Percentiles rank a stretch among this genome's conserved stretches.
Conservation (phyloP, 331 rosid genomes). For the Spiraea crenata region DNA sequence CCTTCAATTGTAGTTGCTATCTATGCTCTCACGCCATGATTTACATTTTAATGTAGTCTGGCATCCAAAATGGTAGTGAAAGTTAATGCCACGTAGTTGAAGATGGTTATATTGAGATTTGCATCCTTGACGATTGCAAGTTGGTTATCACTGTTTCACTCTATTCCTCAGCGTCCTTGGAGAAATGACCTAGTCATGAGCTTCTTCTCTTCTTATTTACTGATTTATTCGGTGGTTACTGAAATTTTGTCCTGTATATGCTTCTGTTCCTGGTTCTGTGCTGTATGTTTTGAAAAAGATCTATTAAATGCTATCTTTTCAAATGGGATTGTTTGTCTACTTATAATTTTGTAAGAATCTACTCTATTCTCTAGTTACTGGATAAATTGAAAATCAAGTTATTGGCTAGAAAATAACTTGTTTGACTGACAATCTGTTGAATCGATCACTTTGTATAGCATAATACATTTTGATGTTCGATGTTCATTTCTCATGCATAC, state of each 20-base stretch:
- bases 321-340: not conserved
- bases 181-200: too few species aligned
- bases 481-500: not conserved
- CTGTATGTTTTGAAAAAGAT: not conserved
- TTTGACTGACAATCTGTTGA: not conserved
- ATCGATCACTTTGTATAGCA: not conserved
- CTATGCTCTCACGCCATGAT: not conserved
- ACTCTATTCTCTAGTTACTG: not conserved
- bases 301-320: not conserved
- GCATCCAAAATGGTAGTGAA: too few species aligned
- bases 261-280: too few species aligned
- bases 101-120: not conserved
- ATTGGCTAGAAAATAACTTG: not conserved
- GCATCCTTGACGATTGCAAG: not conserved
- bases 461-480: not conserved
- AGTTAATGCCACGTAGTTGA: too few species aligned
- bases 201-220: too few species aligned
- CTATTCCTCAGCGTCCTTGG: too few species aligned
- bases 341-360: not conserved
- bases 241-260: too few species aligned
- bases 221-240: too few species aligned
- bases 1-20: not conserved
- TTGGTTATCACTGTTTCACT: not conserved
- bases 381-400: not conserved
- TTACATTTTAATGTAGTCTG: not conserved